Evolutionary conservation across 148 eudicot species (phyloP), one percentile per base, ranked within the genome.

Genomic region (Rhododendron williamsianum): DNA sequence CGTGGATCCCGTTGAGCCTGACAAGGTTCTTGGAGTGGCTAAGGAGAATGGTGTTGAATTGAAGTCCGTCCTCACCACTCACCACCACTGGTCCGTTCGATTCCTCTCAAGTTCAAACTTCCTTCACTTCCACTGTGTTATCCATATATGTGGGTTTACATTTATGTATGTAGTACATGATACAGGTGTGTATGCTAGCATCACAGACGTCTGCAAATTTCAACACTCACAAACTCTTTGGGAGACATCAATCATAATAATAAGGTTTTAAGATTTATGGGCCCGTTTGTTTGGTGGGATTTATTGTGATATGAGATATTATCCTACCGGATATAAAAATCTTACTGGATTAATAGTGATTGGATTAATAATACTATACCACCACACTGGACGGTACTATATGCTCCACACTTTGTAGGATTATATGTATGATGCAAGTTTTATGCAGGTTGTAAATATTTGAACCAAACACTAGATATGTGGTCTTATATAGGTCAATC

Each of bases 1-100:
- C 10, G 99, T 96, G 23, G 98, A 96, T 86, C 99, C 99, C 9
- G 99, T 92, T 8, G 99, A 96, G 87, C 98, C 99, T 10, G 94
- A 94, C 77, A 96, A 96, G 90, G 94, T 96, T 87, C 85, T 96
- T 48, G 86, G 86, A 86, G 92, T 89, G 12, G 94, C 96, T 41
- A 88, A 92, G 60, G 91, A 95, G 52, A 87, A 92, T 86, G 91
- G 88, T 0, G 94, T 87, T 67, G 48, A 89, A 30, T 83, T 97
- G 38, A 95, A 92, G 87, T 82, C 90, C 80, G 96, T 94, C 78
- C 96, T 97, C 85, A 95, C 99, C 78, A 94, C 99, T 86, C 99
- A 97, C 74, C 97, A 97, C 84, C 99, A 97, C 96, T 92, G 98
- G 98, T 91, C 21, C 82, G 80, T 71, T 49, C 63, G n/a, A 46